phyloP scores from a whole-genome alignment of 2,329 filamentous ascomycete species.

The Acrodontium crateriforme region DNA sequence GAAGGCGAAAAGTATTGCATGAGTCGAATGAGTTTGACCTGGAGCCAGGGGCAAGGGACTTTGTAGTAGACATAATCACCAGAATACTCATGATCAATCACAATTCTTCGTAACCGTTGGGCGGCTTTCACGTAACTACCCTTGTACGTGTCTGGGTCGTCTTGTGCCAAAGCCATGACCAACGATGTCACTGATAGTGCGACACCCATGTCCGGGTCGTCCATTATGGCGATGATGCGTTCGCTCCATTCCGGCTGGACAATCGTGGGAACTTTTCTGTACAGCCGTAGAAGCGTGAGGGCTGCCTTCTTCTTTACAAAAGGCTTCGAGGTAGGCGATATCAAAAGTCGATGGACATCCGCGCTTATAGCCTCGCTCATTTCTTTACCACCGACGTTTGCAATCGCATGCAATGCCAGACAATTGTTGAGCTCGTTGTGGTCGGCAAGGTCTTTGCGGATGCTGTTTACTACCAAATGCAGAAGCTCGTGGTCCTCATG shows the following conservation, averaged over 20 bases:
- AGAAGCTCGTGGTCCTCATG: conserved; percentile 95
- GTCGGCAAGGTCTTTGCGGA: conserved; percentile 87
- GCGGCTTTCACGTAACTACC: conserved; percentile 91
- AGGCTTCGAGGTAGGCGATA: conserved; percentile 86
- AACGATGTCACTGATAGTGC: conserved; percentile 90
- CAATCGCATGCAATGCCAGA: conserved; percentile 88
- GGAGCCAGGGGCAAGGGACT: conserved; percentile 97
- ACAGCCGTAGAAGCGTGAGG: conserved; percentile 78
- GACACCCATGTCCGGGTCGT: conserved; percentile 86
- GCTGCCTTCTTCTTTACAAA: conserved; percentile 99
- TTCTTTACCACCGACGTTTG: conserved; percentile 89
- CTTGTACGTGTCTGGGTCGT: conserved; percentile 86
- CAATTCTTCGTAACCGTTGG: conserved; percentile 71
- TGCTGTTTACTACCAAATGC: conserved; percentile 95
- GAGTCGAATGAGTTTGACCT: conserved; percentile 82
- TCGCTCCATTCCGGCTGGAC: conserved; percentile 96
- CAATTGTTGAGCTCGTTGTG: conserved; percentile 98
- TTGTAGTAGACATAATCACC: conserved; percentile 97
- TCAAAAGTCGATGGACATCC: conserved; percentile 86
- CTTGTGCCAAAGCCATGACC: conserved; percentile 86
- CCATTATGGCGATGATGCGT: conserved; percentile 96
- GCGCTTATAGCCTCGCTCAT: conserved; percentile 89
- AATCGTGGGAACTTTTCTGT: conserved; percentile 86
- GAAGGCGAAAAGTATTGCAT: conserved; percentile 95
- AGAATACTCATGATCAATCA: conserved; percentile 80